phyloP scores from a whole-genome alignment of 169 alveolate genomes.

The Plasmodium sp. region DNA sequence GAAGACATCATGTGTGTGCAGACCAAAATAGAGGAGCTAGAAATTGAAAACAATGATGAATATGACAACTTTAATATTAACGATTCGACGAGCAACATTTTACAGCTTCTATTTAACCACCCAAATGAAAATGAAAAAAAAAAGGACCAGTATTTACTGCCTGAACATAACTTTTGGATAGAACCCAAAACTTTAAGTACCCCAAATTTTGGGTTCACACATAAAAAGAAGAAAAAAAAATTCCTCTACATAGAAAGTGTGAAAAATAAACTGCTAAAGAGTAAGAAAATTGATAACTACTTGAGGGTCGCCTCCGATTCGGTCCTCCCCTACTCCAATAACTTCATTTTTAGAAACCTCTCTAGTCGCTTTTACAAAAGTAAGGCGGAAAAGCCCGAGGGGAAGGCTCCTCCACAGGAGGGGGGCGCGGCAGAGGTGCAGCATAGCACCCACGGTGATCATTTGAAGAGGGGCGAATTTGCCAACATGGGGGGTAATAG shows the following conservation, averaged over 20 bases:
- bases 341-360: constrained; percentile 24
- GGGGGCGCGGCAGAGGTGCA: background rate
- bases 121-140: constrained; percentile 64
- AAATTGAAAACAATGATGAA: constrained; percentile 51
- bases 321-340: constrained; percentile 41
- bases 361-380: constrained; percentile 8
- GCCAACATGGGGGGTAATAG: background rate
- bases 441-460: background rate
- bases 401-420: background rate
- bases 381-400: background rate
- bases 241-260: constrained; percentile 43
- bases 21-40: constrained; percentile 61
- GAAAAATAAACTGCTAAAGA: constrained; percentile 34
- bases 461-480: background rate
- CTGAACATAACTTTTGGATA: constrained; percentile 70
- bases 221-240: constrained; percentile 53
- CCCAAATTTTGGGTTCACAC: constrained; percentile 48
- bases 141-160: constrained; percentile 39
- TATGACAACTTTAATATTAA: constrained; percentile 29
- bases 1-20: constrained; percentile 72
- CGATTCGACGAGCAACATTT: constrained; percentile 63
- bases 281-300: constrained; percentile 37
- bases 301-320: constrained; percentile 68
- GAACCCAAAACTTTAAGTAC: constrained; percentile 72
- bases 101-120: constrained; percentile 33